Percentiles rank a stretch among this genome's conserved stretches.
Conservation (phyloP, 1,139 yeast species). For the Pichia sp. region DNA sequence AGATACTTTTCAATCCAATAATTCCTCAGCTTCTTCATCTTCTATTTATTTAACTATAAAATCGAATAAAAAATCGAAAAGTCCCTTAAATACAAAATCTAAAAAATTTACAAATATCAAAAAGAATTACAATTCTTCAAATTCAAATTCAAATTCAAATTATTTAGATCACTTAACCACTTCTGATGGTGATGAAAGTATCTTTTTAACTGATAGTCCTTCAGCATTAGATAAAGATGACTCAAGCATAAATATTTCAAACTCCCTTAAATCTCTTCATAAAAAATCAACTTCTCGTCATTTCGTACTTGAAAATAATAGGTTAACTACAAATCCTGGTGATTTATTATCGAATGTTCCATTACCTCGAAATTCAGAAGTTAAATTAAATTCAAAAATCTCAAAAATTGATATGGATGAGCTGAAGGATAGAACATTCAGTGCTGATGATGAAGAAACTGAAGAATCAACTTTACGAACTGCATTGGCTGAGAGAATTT, state of each 20-base stretch:
- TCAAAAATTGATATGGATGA: constrained; percentile 25
- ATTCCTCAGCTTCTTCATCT: neutral
- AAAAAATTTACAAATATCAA: neutral
- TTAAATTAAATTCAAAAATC: constrained; percentile 9
- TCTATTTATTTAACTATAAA: neutral
- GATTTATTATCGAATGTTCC: constrained; percentile 82
- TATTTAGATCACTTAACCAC: constrained; percentile 1
- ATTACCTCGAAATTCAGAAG: constrained; percentile 42
- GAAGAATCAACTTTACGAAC: constrained; percentile 66
- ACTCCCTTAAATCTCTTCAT: neutral
- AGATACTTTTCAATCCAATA: neutral
- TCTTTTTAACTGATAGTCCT: constrained; percentile 28
- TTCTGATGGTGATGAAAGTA: constrained; percentile 38
- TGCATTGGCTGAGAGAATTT: constrained; percentile 72
- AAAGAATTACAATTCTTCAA: neutral
- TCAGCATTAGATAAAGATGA: neutral
- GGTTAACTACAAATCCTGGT: constrained; percentile 68
- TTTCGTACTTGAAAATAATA: constrained; percentile 51
- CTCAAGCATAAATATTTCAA: neutral
- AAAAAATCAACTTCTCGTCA: constrained; percentile 42
- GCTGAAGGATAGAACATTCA: constrained; percentile 37
- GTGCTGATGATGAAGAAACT: constrained; percentile 58
- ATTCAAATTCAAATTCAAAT: neutral
- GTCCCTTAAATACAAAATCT: neutral
- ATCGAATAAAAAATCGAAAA: neutral